phyloP scores from a whole-genome alignment of 2,329 filamentous ascomycete species.

The Phaeomoniella chlamydospora region DNA sequence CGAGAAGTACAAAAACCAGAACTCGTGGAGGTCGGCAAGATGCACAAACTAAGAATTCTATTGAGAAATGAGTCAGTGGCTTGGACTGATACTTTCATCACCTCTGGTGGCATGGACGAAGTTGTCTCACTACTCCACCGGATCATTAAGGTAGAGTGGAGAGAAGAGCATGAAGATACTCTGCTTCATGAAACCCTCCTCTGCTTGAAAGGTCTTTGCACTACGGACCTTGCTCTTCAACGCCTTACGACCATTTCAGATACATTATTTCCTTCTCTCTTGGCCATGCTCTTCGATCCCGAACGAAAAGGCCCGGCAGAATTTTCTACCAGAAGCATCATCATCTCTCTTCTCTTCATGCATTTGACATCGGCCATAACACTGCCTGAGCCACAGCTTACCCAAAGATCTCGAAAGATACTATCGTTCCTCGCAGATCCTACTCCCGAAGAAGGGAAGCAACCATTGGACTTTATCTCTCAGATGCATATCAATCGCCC shows the following conservation, averaged over 20 bases:
- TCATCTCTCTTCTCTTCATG: slow-evolving; percentile 77
- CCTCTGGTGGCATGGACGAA: slow-evolving; percentile 81
- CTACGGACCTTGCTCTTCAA: slow-evolving; percentile 71
- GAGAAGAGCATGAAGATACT: slow-evolving; percentile 90
- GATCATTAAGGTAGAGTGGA: slow-evolving; percentile 95
- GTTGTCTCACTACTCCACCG: slow-evolving; percentile 74
- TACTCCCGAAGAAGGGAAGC: slow-evolving; percentile 56
- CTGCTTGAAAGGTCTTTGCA: slow-evolving; percentile 88
- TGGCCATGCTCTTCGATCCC: slow-evolving; percentile 89
- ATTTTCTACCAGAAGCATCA: slow-evolving; percentile 82
- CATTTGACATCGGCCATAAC: slow-evolving; percentile 51
- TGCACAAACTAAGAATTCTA: slow-evolving; percentile 82
- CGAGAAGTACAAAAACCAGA: slow-evolving; percentile 69
- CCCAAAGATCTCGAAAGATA: slow-evolving; percentile 56
- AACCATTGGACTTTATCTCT: slow-evolving; percentile 71
- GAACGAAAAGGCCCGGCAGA: slow-evolving; percentile 96
- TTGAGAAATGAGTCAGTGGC: slow-evolving; percentile 88
- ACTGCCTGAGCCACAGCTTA: slow-evolving; percentile 45
- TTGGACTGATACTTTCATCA: slow-evolving; percentile 89
- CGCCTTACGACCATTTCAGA: slow-evolving; percentile 68
- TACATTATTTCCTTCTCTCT: slow-evolving; percentile 69
- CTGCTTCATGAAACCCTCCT: slow-evolving; percentile 83
- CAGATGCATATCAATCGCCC: slow-evolving; percentile 79
- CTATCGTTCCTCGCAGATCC: slow-evolving; percentile 70
- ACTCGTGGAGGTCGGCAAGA: slow-evolving; percentile 77